phyloP scores from a whole-genome alignment of 345 rosid genomes.

The Mallotus nudiflorus region DNA sequence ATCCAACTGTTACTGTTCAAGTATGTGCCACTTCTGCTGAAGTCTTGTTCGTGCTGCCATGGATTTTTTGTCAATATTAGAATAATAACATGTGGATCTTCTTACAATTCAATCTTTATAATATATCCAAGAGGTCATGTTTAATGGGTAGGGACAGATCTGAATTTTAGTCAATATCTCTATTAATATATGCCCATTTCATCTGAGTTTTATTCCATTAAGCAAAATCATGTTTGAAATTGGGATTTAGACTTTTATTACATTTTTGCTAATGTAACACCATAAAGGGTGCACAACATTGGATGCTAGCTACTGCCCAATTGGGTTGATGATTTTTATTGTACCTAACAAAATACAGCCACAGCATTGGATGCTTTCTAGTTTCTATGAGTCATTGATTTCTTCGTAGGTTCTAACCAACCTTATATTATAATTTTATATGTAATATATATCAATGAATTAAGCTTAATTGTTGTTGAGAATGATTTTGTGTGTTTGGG shows the following conservation, averaged over 20 bases:
- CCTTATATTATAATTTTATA: no score
- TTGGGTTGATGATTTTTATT: neutral
- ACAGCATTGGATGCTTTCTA: constrained; percentile 17
- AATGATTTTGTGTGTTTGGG: neutral
- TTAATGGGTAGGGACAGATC: neutral
- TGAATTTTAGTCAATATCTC: neutral
- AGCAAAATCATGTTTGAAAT: neutral
- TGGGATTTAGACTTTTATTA: neutral
- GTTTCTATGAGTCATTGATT: neutral
- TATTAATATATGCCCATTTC: no score
- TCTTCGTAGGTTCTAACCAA: neutral
- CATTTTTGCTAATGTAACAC: neutral
- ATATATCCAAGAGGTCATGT: constrained; percentile 1
- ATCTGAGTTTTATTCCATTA: neutral
- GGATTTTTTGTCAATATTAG: constrained; percentile 13
- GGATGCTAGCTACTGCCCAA: constrained; percentile 17
- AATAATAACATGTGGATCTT: neutral
- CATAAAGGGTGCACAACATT: neutral
- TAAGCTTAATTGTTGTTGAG: neutral
- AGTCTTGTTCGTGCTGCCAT: constrained; percentile 5
- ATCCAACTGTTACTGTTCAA: neutral
- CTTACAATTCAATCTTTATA: neutral
- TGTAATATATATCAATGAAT: neutral
- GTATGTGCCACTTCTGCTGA: neutral
- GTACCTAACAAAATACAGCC: neutral